Percentiles rank a stretch among this genome's conserved stretches.
Conservation (phyloP, 2,329 filamentous ascomycete species). For the Sclerotinia borealis region DNA sequence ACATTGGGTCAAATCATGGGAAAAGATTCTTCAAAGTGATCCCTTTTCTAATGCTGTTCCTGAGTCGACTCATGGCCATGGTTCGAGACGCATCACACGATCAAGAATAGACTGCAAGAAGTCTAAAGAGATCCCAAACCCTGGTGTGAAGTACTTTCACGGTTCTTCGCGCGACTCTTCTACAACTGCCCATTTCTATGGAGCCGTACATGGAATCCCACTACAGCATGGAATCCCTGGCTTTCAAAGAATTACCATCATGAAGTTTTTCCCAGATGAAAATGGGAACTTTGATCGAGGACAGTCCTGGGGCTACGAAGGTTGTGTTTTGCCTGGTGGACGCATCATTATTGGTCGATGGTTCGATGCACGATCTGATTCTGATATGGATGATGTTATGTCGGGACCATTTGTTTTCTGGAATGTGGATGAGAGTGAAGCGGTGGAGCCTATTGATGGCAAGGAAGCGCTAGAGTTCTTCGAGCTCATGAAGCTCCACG, state of each 20-base stretch:
- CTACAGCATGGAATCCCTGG: conserved; percentile 44
- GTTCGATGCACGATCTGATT: conserved; percentile 34
- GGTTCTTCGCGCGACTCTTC: conserved; percentile 36
- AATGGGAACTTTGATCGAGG: conserved; percentile 20
- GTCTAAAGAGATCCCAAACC: neutral
- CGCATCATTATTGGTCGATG: conserved; percentile 45
- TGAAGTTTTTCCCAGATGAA: conserved; percentile 39
- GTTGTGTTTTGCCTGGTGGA: conserved; percentile 40
- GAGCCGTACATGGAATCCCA: conserved; percentile 45
- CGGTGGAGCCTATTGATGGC: conserved; percentile 13
- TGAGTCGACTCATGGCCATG: neutral
- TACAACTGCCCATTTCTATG: conserved; percentile 30
- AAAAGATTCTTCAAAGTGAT: conserved; percentile 21
- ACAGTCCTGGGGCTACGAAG: conserved; percentile 42
- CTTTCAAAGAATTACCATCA: conserved; percentile 48
- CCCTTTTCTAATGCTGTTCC: conserved; percentile 17
- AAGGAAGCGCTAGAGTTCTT: conserved; percentile 25
- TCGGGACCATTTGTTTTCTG: conserved; percentile 35
- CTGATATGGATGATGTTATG: conserved; percentile 6
- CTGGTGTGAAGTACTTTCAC: conserved; percentile 26
- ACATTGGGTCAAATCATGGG: conserved; percentile 25
- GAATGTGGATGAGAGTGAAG: conserved; percentile 27
- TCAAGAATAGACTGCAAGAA: neutral
- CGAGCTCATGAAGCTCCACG: neutral
- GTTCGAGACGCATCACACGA: neutral